Evolutionary conservation across 441 rosid species (phyloP).

Genomic region (Euphorbia schlechtendalii): DNA sequence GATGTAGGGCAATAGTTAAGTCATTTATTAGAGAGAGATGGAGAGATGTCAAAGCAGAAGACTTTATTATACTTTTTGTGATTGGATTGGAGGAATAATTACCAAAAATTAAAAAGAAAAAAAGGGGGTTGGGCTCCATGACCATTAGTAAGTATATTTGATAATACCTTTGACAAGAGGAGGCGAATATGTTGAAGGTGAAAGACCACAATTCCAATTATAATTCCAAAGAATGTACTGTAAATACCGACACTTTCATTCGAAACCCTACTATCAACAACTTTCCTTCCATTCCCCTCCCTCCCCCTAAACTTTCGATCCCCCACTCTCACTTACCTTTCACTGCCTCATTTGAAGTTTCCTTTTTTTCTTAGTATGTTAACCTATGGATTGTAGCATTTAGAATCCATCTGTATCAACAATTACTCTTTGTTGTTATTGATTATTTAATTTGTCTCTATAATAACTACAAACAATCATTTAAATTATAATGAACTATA

Average conservation of each 20-base stretch:
- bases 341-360: too few species aligned
- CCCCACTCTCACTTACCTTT: background rate
- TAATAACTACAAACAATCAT: too few species aligned
- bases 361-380: too few species aligned
- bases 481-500: too few species aligned
- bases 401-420: too few species aligned
- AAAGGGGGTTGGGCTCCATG: too few species aligned
- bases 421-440: too few species aligned
- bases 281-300: background rate
- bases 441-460: too few species aligned
- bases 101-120: too few species aligned
- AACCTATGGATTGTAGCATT: too few species aligned
- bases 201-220: conserved; percentile 13
- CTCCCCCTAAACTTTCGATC: too few species aligned
- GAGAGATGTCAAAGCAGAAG: background rate
- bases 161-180: conserved; percentile 10
- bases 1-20: conserved; percentile 5
- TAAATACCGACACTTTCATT: background rate
- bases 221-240: conserved; percentile 10
- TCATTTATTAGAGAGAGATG: conserved; percentile 16
- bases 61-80: background rate
- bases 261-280: conserved; percentile 9
- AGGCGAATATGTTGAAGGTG: conserved; percentile 19
- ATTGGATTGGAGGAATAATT: background rate
- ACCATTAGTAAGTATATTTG: too few species aligned